Percentiles rank a stretch among this genome's conserved stretches.
phyloP scores from a whole-genome alignment of 257 asterid species.

The Solanum paucissectum region DNA sequence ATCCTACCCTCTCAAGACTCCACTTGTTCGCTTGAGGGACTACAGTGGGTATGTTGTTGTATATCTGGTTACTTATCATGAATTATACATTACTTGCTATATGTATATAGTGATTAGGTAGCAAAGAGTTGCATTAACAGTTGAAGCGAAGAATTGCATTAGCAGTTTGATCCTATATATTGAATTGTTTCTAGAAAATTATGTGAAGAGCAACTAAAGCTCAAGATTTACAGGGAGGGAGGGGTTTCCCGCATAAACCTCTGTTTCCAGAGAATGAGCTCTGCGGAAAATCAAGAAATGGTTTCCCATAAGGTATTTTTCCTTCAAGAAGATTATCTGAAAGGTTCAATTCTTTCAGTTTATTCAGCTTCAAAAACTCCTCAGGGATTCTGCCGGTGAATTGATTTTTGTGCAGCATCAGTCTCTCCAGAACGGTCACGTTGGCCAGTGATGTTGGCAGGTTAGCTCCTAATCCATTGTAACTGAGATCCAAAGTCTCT shows the following conservation, averaged over 20 bases:
- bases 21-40: neutral
- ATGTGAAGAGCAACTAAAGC: neutral
- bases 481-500: conserved; percentile 47
- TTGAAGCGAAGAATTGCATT: neutral
- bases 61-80: neutral
- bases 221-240: conserved; percentile 30
- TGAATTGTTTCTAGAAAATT: neutral
- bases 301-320: conserved; percentile 48
- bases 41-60: neutral
- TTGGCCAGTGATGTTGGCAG: conserved; percentile 36
- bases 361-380: conserved; percentile 27
- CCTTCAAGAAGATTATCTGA: conserved; percentile 48
- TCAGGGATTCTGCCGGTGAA: conserved; percentile 46
- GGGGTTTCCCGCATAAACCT: conserved; percentile 61
- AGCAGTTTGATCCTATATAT: neutral
- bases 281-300: conserved; percentile 39
- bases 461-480: conserved; percentile 24
- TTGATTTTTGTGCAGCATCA: conserved; percentile 53
- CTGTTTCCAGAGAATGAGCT: conserved; percentile 37
- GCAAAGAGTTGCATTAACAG: neutral
- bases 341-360: conserved; percentile 37
- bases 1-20: neutral
- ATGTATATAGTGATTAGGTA: neutral
- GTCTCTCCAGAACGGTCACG: conserved; percentile 20
- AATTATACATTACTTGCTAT: neutral